Base-by-base conservation (phyloP, 805 yeast species). In the Komagataella mondaviorum region DNA sequence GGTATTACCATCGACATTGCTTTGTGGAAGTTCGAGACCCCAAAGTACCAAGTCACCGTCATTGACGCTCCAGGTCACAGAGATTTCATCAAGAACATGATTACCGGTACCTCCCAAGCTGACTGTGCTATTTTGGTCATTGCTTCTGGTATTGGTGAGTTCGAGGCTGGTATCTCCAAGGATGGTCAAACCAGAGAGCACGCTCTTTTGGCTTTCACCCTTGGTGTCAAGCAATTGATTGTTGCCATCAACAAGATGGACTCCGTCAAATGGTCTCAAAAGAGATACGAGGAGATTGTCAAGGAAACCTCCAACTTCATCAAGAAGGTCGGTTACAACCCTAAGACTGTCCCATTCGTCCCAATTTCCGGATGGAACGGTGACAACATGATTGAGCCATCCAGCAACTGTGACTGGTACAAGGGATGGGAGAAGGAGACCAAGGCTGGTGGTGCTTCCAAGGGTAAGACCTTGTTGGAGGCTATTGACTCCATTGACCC, bases 1-100 rank as follows among this genome's bases (percentile, higher is more conserved):
- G 96, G 96, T 85, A 88, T 88, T 80, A 88, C 96, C 71, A 88
- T 88, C 67, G 95, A 88, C 73, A 87, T 88, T 63, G 91, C 95
- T 72, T 80, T 86, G 67, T 85, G 95, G 85, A 83, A 85, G 77
- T 87, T 88, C 82, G 91, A 85, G 76, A 87, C 95, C 71, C 88
- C 89, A 66, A 85, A 83, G 73, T 85, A 80, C 79, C 76, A 81
- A 68, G 93, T 87, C 68, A 88, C 95, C 67, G 93, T 88, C 68
- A 87, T 87, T 69, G 95, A 87, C 71, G 95, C 95, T 63, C 95
- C 95, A 72, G 96, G 95, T 71, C 96, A 87, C 85, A 83, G 91
- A 76, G 95, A 87, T 80, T 87, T 86, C 85, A 87, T 87, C 79
- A 87, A 88, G 83, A 87, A 87, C 79, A 87, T 87, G 95, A 87